A percentile compares a stretch with the other conserved stretches of the same genome.
phyloP scores from a whole-genome alignment of 345 rosid species.

The Moricandia arvensis region DNA sequence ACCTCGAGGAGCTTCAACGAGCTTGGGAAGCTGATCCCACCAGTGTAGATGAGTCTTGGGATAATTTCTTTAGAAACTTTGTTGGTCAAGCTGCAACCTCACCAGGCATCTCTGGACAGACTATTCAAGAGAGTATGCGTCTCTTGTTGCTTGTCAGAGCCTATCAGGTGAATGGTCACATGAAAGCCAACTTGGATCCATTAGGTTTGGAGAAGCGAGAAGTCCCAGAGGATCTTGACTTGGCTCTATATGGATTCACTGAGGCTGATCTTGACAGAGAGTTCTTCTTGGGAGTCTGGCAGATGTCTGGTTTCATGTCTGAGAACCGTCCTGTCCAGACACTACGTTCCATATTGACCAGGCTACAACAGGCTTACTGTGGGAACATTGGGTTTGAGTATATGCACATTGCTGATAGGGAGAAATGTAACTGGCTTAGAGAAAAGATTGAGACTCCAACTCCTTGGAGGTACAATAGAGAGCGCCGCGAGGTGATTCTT shows the following conservation, averaged over 20 bases:
- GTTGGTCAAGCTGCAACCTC: slow-evolving; percentile 76
- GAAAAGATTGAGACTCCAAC: slow-evolving; percentile 85
- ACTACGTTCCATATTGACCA: slow-evolving; percentile 65
- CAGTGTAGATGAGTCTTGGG: slow-evolving; percentile 87
- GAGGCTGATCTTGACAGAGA: slow-evolving; percentile 87
- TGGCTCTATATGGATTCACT: slow-evolving; percentile 64
- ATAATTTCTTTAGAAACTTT: slow-evolving; percentile 79
- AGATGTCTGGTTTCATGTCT: slow-evolving; percentile 77
- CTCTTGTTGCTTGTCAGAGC: slow-evolving; percentile 72
- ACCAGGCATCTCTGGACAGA: slow-evolving; percentile 84
- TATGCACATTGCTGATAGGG: slow-evolving; percentile 79
- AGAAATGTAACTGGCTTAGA: slow-evolving; percentile 80
- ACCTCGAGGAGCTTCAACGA: slow-evolving; percentile 76
- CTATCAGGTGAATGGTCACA: slow-evolving; percentile 85
- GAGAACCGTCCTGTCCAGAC: slow-evolving; percentile 89
- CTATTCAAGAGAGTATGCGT: slow-evolving; percentile 88
- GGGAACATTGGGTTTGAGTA: slow-evolving; percentile 79
- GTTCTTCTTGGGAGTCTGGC: slow-evolving; percentile 85
- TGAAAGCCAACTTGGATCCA: slow-evolving; percentile 79
- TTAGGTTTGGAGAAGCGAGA: slow-evolving; percentile 62
- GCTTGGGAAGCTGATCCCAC: slow-evolving; percentile 78
- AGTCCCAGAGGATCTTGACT: slow-evolving; percentile 71
- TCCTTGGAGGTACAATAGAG: slow-evolving; percentile 60
- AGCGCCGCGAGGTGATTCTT: slow-evolving; percentile 79
- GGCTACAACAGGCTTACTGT: slow-evolving; percentile 84